Conservation (phyloP, 345 rosid genomes). For the Salix dunnii region DNA sequence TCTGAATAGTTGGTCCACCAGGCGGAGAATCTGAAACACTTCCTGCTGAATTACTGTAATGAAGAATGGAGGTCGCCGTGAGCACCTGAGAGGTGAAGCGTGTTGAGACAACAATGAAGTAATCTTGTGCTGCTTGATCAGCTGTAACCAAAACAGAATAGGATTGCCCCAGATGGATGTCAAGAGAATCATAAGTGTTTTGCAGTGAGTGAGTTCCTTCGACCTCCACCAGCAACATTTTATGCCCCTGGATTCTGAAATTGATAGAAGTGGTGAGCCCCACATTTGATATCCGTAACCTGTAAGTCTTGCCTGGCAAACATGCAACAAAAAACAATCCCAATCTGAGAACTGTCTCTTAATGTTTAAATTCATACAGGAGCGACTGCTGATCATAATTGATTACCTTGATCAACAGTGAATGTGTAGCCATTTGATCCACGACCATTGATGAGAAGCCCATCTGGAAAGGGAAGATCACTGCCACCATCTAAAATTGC, state of each 20-base stretch:
- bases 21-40: constrained; percentile 29
- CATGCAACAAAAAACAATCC: background rate
- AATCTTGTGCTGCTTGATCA: constrained; percentile 27
- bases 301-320: constrained; percentile 30
- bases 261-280: constrained; percentile 27
- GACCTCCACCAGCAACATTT: constrained; percentile 27
- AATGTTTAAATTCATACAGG: background rate
- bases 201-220: constrained; percentile 34
- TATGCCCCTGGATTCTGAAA: constrained; percentile 34
- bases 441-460: constrained; percentile 60
- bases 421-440: constrained; percentile 52
- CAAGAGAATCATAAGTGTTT: constrained; percentile 28
- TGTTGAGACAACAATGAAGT: constrained; percentile 26
- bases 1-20: constrained; percentile 27
- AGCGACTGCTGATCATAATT: background rate
- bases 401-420: constrained; percentile 55
- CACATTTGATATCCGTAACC: constrained; percentile 33
- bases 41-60: constrained; percentile 25
- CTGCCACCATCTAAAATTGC: constrained; percentile 52
- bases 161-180: constrained; percentile 32
- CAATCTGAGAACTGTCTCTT: background rate
- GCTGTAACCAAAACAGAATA: constrained; percentile 31
- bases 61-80: constrained; percentile 23
- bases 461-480: constrained; percentile 61
- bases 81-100: constrained; percentile 26